Base-by-base conservation (phyloP, 2,329 filamentous ascomycete genomes). In the Fusarium paranaense region DNA sequence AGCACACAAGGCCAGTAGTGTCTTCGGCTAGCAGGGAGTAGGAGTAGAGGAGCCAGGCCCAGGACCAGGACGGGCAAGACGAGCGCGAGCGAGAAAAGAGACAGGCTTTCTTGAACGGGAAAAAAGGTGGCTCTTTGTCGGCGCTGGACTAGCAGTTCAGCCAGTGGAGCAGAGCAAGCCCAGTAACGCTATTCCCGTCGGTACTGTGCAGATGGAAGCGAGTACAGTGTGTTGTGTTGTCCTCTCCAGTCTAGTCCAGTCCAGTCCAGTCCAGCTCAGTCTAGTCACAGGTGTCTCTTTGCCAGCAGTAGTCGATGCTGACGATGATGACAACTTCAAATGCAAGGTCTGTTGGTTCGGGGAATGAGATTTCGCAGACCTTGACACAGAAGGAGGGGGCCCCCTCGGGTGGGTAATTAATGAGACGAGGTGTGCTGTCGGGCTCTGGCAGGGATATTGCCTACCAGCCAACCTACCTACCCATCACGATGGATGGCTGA, bases 1-100 rank as follows among this genome's bases (percentile, higher is more conserved):
- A 63, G 64, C 62, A 54, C 59, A 62, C 70, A 50, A 71, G 69
- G 56, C 63, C 59, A 67, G 57, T 67, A 73, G 71, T 68, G 71
- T 59, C 58, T 71, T 59, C 63, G 52, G 71, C 71, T 72, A 74
- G 47, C 71, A 73, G 57, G 71, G 71, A 58, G 47, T 37, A 67
- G 33, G 35, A 37, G 35, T 37, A 37, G 33, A 65, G 40, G 40
- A 67, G 14, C 60, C 58, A 32, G 67, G 52, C 35, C 66, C 56
- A 67, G 59, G 57, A 66, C 42, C 42, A 47, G 42, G 42, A 47
- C 42, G 42, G 42, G 42, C 42, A 47, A 47, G 42, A 47, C 42
- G 42, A 47, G 42, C 42, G 42, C 42, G 22, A 47, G 13, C 62
- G 62, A 70, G 62, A 58, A 47, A 52, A 66, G 50, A 54, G 27